These are phyloP conservation scores for Fusarium vanettenii DNA, from an alignment of 2,329 filamentous ascomycete genomes.

Conservation along the genomic window DNA sequence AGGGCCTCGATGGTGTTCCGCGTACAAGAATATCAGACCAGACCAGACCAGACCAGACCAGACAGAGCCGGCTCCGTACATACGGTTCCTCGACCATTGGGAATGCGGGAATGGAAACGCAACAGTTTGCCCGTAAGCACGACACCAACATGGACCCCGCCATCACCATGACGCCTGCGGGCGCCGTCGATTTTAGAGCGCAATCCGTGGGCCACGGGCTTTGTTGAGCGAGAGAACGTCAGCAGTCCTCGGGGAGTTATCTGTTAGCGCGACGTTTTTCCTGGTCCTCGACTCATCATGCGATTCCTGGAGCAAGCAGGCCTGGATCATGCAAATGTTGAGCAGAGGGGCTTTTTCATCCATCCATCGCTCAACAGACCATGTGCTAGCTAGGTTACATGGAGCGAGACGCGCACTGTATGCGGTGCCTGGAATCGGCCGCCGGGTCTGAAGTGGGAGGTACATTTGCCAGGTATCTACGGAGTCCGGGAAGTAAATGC, in stretches of 20 bases:
- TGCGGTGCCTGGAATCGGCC: background rate
- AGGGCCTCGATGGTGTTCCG: background rate
- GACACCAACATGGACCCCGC: slow-evolving; percentile 17
- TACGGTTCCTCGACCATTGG: background rate
- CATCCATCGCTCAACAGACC: background rate
- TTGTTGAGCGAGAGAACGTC: background rate
- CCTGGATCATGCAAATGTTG: background rate
- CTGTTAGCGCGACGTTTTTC: background rate
- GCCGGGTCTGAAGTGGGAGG: background rate
- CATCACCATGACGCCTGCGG: slow-evolving; percentile 12
- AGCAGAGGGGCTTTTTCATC: background rate
- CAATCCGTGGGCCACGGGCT: background rate
- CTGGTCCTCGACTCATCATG: background rate
- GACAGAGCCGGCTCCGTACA: background rate
- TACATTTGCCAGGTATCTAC: background rate
- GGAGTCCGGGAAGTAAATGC: slow-evolving; percentile 1
- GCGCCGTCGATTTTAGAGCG: background rate
- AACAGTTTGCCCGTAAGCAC: slow-evolving; percentile 8
- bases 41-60: background rate
- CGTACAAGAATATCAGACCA: slow-evolving; percentile 33
- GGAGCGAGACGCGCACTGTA: background rate
- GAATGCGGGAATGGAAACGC: background rate
- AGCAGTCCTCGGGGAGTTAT: background rate
- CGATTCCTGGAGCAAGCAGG: background rate
- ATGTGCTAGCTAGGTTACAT: background rate